phyloP scores from a whole-genome alignment of 2,329 filamentous ascomycete species.

The Ceratocystis ficicola region DNA sequence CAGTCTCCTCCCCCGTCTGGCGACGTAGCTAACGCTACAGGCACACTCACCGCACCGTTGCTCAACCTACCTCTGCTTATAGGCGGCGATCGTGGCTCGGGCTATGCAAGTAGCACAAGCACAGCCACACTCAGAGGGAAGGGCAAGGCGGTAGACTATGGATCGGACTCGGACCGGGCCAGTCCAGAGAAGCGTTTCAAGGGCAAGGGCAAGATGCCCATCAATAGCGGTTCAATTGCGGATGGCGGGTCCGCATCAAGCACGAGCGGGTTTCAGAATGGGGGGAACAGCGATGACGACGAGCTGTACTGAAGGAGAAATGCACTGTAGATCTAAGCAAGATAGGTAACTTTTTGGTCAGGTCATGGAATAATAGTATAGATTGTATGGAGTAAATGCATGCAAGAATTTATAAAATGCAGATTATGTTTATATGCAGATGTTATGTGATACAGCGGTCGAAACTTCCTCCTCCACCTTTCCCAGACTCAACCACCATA shows the following conservation, averaged over 20 bases:
- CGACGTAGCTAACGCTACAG: not conserved
- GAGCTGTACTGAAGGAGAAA: slow-evolving; percentile 37
- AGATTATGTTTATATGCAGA: slow-evolving; percentile 1
- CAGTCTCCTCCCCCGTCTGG: not conserved
- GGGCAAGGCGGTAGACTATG: slow-evolving; percentile 10
- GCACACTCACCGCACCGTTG: slow-evolving; percentile 21
- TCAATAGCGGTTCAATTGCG: not conserved
- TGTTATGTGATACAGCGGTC: not conserved
- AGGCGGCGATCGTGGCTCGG: slow-evolving; percentile 11
- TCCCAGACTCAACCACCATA: not conserved
- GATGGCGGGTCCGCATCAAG: not conserved
- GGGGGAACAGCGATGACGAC: slow-evolving; percentile 45
- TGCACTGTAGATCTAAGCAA: not conserved
- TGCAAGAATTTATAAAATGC: not conserved
- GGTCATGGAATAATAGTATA: not conserved
- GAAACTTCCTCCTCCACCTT: not conserved
- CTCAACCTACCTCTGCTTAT: slow-evolving; percentile 1
- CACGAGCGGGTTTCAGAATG: slow-evolving; percentile 39
- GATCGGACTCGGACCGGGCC: slow-evolving; percentile 27
- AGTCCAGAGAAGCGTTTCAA: slow-evolving; percentile 39
- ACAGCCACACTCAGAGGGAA: slow-evolving; percentile 15
- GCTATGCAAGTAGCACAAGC: slow-evolving; percentile 19
- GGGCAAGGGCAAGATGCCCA: slow-evolving; percentile 40
- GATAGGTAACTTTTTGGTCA: not conserved
- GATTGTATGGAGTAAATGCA: not conserved